These are phyloP conservation scores for Mycena albidolilacea DNA, from an alignment of 768 basidiomycete species.

Conservation along the genomic window DNA sequence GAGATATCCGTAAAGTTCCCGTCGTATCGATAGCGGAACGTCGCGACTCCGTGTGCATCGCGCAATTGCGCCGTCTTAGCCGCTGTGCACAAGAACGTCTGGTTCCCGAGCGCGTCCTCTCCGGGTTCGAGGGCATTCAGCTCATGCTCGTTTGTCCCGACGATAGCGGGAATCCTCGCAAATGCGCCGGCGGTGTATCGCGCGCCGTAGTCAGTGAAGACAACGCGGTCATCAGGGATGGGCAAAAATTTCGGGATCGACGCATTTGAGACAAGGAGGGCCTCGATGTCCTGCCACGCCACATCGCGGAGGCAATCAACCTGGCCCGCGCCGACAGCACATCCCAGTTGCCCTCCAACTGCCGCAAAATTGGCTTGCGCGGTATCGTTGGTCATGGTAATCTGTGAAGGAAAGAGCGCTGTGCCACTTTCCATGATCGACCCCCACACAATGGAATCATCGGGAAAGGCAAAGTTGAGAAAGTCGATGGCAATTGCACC, in stretches of 20 bases:
- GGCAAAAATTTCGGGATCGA: neutral
- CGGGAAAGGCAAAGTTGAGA: conserved; percentile 13
- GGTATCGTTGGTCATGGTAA: neutral
- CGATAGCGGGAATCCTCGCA: neutral
- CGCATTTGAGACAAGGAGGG: neutral
- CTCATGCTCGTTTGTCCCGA: conserved; percentile 5
- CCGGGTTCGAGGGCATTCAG: neutral
- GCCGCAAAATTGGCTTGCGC: conserved; percentile 1
- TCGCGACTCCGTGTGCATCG: neutral
- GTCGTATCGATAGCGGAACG: neutral
- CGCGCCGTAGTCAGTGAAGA: conserved; percentile 3
- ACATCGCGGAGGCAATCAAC: conserved; percentile 3
- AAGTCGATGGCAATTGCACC: conserved; percentile 6
- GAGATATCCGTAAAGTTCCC: neutral
- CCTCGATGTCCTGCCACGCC: conserved; percentile 2
- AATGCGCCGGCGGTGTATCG: neutral
- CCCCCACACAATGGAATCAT: conserved; percentile 1
- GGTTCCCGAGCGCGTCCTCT: neutral
- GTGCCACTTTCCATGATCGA: conserved; percentile 10
- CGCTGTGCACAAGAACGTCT: neutral
- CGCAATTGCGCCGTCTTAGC: neutral
- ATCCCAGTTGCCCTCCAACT: conserved; percentile 3
- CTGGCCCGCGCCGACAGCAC: neutral
- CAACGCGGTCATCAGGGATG: neutral
- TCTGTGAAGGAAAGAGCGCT: neutral